Percentiles rank a stretch among this genome's conserved stretches.
These are phyloP conservation scores for Trichoderma sp. DNA, from an alignment of 2,329 filamentous ascomycete species.

Conservation along the genomic window DNA sequence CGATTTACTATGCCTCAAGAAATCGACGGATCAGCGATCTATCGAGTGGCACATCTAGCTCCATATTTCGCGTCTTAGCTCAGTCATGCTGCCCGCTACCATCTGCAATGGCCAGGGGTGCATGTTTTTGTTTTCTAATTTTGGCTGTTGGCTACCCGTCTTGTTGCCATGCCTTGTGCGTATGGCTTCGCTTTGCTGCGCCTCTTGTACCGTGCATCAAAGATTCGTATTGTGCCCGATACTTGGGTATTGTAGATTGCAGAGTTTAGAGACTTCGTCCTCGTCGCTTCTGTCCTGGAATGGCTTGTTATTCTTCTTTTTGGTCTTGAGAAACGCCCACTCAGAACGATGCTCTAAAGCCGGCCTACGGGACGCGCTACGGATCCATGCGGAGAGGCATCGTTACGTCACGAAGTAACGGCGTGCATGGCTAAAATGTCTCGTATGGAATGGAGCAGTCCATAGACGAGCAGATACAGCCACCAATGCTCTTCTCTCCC, in stretches of 20 bases:
- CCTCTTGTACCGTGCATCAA: background rate
- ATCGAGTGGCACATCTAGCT: background rate
- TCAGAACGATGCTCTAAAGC: background rate
- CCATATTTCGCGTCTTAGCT: background rate
- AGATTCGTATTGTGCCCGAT: background rate
- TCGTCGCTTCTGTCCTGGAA: background rate
- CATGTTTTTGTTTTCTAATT: background rate
- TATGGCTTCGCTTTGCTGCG: background rate
- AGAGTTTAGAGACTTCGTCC: background rate
- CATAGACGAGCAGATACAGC: background rate
- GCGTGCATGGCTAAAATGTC: background rate
- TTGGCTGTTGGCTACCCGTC: background rate
- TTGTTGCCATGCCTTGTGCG: too few species aligned
- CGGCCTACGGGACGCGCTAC: background rate
- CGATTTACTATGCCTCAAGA: background rate
- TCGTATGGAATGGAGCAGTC: background rate
- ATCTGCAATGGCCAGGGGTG: background rate
- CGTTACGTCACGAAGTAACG: background rate
- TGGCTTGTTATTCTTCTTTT: background rate
- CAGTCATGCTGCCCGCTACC: too few species aligned
- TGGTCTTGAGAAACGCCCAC: too few species aligned
- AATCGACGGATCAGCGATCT: background rate
- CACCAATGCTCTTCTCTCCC: background rate
- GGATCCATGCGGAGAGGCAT: background rate
- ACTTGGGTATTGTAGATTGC: background rate